Evolutionary conservation across 352 stramenopile genomes (phyloP).

Genomic region (Phytophthora nicotianae): DNA sequence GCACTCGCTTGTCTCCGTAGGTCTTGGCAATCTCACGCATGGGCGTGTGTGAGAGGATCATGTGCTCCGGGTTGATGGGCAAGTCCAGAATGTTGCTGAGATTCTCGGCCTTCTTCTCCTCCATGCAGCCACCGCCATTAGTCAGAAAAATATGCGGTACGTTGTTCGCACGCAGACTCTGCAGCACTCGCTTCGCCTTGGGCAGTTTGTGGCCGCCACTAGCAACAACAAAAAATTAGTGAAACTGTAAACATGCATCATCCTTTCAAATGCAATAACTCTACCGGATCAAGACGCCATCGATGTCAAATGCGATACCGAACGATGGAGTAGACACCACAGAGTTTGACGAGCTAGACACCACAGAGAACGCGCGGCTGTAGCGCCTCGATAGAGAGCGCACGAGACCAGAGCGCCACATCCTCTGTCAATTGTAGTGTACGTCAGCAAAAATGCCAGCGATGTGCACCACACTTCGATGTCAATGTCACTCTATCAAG

Average conservation of each 20-base stretch:
- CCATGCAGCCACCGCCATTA: slow-evolving; percentile 89
- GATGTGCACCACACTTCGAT: slow-evolving; percentile 13
- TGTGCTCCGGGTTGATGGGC: slow-evolving; percentile 70
- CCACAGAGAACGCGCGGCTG: slow-evolving; percentile 18
- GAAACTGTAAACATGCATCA: slow-evolving; percentile 4
- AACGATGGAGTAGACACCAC: slow-evolving; percentile 41
- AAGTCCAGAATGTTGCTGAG: slow-evolving; percentile 67
- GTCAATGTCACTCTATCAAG: slow-evolving; percentile 13
- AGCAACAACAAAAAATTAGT: slow-evolving; percentile 5
- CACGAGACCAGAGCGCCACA: slow-evolving; percentile 25
- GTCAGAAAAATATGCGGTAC: slow-evolving; percentile 92
- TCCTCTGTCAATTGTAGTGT: slow-evolving; percentile 10
- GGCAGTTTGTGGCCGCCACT: slow-evolving; percentile 78
- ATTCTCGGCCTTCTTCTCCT: slow-evolving; percentile 81
- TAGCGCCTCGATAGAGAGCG: slow-evolving; percentile 11
- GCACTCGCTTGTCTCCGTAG: slow-evolving; percentile 78
- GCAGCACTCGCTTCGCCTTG: slow-evolving; percentile 66
- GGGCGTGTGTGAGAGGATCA: slow-evolving; percentile 90
- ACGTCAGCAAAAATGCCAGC: neutral
- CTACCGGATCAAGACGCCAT: slow-evolving; percentile 90
- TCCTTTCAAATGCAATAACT: neutral
- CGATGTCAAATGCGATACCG: slow-evolving; percentile 92
- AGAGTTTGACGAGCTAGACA: neutral
- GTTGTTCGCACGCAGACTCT: slow-evolving; percentile 57
- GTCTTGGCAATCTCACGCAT: slow-evolving; percentile 79